Conservation (phyloP, 83 land plant genomes). For the Thuja plicata region DNA sequence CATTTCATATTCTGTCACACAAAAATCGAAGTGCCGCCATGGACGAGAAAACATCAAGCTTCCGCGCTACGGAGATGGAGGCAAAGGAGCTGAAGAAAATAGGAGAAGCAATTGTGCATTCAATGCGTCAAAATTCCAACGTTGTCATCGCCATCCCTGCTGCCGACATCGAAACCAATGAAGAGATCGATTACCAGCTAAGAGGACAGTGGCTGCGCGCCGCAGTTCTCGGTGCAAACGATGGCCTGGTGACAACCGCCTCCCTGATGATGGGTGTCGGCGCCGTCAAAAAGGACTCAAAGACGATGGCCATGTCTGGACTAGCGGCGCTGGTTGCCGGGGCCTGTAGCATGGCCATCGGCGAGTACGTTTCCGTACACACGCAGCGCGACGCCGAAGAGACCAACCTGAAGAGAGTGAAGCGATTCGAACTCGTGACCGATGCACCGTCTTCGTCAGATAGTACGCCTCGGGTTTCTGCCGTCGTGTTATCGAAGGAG, state of each 20-base stretch:
- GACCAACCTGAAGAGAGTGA: neutral
- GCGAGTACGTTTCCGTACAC: too few relatives aligned
- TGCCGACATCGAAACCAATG: neutral
- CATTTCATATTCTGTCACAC: too few relatives aligned
- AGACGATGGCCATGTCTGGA: too few relatives aligned
- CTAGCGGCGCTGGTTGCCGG: too few relatives aligned
- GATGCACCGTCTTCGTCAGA: too few relatives aligned
- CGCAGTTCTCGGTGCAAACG: conserved; percentile 63
- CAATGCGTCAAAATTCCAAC: neutral
- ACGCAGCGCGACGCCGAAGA: conserved; percentile 55
- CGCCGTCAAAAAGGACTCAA: too few relatives aligned
- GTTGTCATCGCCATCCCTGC: neutral
- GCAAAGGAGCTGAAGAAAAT: neutral
- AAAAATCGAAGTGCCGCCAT: neutral
- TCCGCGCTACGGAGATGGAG: neutral
- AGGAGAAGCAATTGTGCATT: neutral
- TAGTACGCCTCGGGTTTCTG: too few relatives aligned
- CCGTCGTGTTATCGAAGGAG: too few relatives aligned
- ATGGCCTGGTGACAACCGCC: conserved; percentile 68
- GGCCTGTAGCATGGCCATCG: too few relatives aligned
- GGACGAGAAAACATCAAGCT: neutral
- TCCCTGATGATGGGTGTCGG: too few relatives aligned
- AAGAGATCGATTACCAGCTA: neutral
- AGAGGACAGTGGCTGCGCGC: conserved; percentile 72
- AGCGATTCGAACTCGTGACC: too few relatives aligned